phyloP scores from a whole-genome alignment of 1,284 basidiomycete genomes.

The Cryptococcus hybrid region DNA sequence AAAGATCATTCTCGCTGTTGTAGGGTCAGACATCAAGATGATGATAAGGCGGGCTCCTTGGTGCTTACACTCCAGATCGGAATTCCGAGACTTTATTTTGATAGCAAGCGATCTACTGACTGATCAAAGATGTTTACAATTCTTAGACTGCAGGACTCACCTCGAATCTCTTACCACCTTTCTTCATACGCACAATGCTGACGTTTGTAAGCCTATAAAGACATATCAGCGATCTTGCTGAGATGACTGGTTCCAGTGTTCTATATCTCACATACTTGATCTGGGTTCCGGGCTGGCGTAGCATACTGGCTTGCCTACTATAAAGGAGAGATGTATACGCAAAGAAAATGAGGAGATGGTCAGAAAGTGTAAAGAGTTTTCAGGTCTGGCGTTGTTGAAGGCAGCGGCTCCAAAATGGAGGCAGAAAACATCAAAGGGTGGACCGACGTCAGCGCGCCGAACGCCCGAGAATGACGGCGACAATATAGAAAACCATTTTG shows the following conservation, averaged over 20 bases:
- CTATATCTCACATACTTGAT: slow-evolving; percentile 34
- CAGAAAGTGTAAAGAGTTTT: background rate
- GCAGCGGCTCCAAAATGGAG: background rate
- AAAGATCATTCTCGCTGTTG: slow-evolving; percentile 82
- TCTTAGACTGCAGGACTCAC: slow-evolving; percentile 51
- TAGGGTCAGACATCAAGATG: slow-evolving; percentile 2
- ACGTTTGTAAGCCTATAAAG: slow-evolving; percentile 82
- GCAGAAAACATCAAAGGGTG: background rate
- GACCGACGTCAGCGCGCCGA: background rate
- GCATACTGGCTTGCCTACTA: slow-evolving; percentile 11
- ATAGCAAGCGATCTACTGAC: slow-evolving; percentile 87
- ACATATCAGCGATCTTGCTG: slow-evolving; percentile 1
- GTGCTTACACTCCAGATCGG: slow-evolving; percentile 78
- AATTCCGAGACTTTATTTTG: slow-evolving; percentile 99
- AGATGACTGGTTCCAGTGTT: background rate
- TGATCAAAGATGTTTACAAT: background rate
- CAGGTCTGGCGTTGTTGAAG: background rate
- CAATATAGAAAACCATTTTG: background rate
- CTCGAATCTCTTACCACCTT: slow-evolving; percentile 97
- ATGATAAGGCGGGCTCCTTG: background rate
- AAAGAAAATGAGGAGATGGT: background rate
- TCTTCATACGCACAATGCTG: slow-evolving; percentile 91
- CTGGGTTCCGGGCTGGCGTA: slow-evolving; percentile 42
- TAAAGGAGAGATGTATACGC: too few species aligned
- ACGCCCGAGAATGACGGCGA: background rate